These are phyloP conservation scores for Pezicula neosporulosa DNA, from an alignment of 2,329 filamentous ascomycete genomes.

Conservation along the genomic window DNA sequence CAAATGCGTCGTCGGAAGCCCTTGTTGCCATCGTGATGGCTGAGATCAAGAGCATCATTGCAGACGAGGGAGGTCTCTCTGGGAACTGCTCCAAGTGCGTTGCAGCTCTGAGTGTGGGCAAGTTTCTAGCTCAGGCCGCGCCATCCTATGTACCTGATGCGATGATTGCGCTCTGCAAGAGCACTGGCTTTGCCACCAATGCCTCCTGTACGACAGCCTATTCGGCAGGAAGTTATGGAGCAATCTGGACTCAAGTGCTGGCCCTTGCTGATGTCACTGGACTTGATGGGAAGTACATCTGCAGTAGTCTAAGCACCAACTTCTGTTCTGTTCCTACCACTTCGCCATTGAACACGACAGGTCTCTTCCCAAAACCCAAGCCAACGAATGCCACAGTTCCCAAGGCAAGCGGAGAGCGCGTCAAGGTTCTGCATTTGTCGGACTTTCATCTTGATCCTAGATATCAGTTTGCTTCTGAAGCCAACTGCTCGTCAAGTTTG, in stretches of 20 bases:
- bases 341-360: conserved; percentile 38
- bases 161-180: conserved; percentile 47
- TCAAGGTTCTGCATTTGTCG: conserved; percentile 53
- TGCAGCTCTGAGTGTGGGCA: conserved; percentile 44
- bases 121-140: conserved; percentile 45
- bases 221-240: conserved; percentile 43
- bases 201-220: conserved; percentile 45
- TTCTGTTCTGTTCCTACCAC: conserved; percentile 46
- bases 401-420: conserved; percentile 45
- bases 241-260: conserved; percentile 55
- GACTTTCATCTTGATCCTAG: conserved; percentile 54
- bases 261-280: conserved; percentile 49
- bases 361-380: conserved; percentile 51
- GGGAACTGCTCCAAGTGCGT: conserved; percentile 51
- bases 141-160: conserved; percentile 45
- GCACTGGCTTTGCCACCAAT: conserved; percentile 42
- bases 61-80: conserved; percentile 28
- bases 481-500: conserved; percentile 46
- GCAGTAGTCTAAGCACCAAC: conserved; percentile 41
- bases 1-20: conserved; percentile 32
- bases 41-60: conserved; percentile 43
- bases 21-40: conserved; percentile 39
- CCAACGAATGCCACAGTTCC: conserved; percentile 40
- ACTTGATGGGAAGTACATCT: conserved; percentile 54
- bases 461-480: conserved; percentile 49